Evolutionary conservation across 306 rosid genomes (phyloP), one percentile per base, ranked within the genome.

Genomic region (Castanopsis chinensis): DNA sequence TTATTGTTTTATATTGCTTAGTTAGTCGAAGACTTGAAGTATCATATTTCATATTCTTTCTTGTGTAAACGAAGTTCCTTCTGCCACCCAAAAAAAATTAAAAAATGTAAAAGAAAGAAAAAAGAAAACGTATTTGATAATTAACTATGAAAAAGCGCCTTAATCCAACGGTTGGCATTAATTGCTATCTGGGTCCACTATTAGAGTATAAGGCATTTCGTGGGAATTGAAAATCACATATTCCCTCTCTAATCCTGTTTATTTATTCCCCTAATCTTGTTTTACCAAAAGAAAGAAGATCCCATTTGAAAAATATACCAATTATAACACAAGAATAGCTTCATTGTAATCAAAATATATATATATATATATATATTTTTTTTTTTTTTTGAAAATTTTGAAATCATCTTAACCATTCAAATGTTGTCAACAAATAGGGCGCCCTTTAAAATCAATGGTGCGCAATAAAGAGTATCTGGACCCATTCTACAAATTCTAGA

Each of bases 211-310:
- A 7, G 68, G 59, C 52, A 19, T 65, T 79, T 79, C 68, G 41
- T 67, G 57, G 70, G 53, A 27, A 53, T 59, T 32, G 71, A 83
- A 73, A 75, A 69, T 23, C 78, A 72, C 79, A 84, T 63, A 84
- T 82, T 72, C 86, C 84, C 56, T 72, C 86, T 84, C 56, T 32
- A 13, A 35, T 61, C 64, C 69, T 69, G 80, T 78, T 85, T 49
- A 49, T 10, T 81, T 74, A 72, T 71, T 74, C 63, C 65, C 53
- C 12, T n/a, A 19, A 58, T 19, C 28, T 58, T 70, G 33, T 32
- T 37, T 37, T 37, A 37, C 45, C 11, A 37, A 37, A 37, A 35
- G 6, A 37, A 37, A 37, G 2, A 37, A 37, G 11, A 37, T 37
- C 45, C 45, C 11, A 37, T 37, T 37, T 37, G 45, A 7, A 37